phyloP scores from a whole-genome alignment of 345 rosid genomes.

The Citrus hindsii region DNA sequence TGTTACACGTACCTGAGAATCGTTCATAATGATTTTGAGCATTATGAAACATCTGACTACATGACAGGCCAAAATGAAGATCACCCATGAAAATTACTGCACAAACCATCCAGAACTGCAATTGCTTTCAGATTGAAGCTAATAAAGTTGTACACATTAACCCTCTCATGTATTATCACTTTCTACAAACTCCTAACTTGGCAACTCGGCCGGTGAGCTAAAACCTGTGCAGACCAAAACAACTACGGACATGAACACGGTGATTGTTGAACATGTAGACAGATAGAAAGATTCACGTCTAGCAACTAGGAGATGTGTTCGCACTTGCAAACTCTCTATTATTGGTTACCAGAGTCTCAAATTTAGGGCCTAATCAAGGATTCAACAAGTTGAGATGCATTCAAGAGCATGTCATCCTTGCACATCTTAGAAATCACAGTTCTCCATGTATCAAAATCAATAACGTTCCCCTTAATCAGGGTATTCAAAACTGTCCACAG shows the following conservation, averaged over 20 bases:
- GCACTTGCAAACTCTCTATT: background rate
- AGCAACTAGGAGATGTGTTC: too few species aligned
- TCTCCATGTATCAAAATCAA: conserved; percentile 41
- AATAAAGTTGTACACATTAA: background rate
- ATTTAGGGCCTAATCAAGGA: conserved; percentile 20
- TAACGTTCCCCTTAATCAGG: conserved; percentile 35
- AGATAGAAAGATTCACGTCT: background rate
- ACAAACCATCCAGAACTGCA: background rate
- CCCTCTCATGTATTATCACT: background rate
- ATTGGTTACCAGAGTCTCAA: background rate
- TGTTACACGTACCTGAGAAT: too few species aligned
- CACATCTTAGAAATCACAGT: conserved; percentile 28
- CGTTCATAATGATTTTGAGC: too few species aligned
- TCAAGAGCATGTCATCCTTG: conserved; percentile 20
- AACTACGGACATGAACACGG: background rate
- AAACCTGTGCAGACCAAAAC: background rate
- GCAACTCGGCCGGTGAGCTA: background rate
- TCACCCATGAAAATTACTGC: background rate
- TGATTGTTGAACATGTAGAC: background rate
- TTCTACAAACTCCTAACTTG: background rate
- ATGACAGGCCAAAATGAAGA: background rate
- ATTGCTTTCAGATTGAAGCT: background rate
- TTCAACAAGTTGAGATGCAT: conserved; percentile 24
- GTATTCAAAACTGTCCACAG: conserved; percentile 36
- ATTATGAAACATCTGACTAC: background rate